These are phyloP conservation scores for Austropuccinia psidii DNA, from an alignment of 1,284 basidiomycete species.

Conservation along the genomic window DNA sequence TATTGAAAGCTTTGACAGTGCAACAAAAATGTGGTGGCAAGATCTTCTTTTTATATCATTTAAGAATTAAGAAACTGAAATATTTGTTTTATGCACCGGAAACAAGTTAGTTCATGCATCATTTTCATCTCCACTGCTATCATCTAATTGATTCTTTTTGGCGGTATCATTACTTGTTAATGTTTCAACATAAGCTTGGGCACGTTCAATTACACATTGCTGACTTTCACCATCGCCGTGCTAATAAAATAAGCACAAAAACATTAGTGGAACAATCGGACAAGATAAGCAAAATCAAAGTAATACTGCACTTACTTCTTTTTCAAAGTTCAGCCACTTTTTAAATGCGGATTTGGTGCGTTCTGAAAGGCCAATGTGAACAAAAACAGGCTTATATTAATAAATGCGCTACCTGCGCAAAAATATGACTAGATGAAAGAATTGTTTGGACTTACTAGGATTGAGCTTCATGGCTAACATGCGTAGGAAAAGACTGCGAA, in stretches of 20 bases:
- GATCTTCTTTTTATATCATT: too few species aligned
- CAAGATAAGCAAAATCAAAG: neutral
- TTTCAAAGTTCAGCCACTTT: slow-evolving; percentile 87
- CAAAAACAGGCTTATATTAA: neutral
- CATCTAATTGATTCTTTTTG: too few species aligned
- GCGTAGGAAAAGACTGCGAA: slow-evolving; percentile 72
- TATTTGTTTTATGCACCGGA: too few species aligned
- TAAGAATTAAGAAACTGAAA: too few species aligned
- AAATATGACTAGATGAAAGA: slow-evolving; percentile 17
- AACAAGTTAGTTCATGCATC: too few species aligned
- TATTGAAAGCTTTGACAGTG: too few species aligned
- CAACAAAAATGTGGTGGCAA: too few species aligned
- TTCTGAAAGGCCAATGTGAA: slow-evolving; percentile 50
- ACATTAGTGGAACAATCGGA: slow-evolving; percentile 45
- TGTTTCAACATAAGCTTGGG: slow-evolving; percentile 52
- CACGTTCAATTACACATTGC: slow-evolving; percentile 71
- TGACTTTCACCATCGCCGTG: slow-evolving; percentile 80
- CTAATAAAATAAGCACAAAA: slow-evolving; percentile 41
- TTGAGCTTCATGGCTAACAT: slow-evolving; percentile 85
- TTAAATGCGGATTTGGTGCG: slow-evolving; percentile 69
- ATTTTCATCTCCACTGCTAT: too few species aligned
- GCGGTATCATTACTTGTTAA: too few species aligned
- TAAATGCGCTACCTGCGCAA: neutral
- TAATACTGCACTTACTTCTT: neutral
- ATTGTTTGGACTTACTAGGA: slow-evolving; percentile 61